Conservation (phyloP, 1,139 yeast species). For the Candida labiduridarum region DNA sequence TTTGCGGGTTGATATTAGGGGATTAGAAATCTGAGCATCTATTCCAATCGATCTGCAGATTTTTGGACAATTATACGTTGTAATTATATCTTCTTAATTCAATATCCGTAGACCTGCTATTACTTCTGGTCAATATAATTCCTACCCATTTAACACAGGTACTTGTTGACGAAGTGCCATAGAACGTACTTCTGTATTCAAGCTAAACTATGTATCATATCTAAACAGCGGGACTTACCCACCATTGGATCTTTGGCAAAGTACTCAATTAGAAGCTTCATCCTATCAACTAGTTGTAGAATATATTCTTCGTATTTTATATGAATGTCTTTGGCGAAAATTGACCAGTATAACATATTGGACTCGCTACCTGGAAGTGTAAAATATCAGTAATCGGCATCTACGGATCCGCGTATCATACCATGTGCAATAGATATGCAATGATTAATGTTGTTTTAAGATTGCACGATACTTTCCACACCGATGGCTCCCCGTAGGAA, state of each 20-base stretch:
- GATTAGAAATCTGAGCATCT: no score
- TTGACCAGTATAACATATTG: background rate
- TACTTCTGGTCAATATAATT: no score
- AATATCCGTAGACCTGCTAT: no score
- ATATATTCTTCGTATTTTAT: constrained; percentile 8
- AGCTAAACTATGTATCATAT: constrained; percentile 8
- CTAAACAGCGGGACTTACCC: constrained; percentile 6
- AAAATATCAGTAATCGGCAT: background rate
- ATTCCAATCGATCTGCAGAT: no score
- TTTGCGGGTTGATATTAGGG: no score
- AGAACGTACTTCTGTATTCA: background rate
- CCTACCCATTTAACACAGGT: no score
- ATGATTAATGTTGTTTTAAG: constrained; percentile 11
- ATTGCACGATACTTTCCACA: constrained; percentile 4
- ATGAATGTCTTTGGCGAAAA: background rate
- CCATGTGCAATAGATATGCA: constrained; percentile 17
- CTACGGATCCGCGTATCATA: constrained; percentile 2
- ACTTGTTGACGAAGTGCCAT: background rate
- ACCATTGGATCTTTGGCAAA: background rate
- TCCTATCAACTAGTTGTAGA: constrained; percentile 7
- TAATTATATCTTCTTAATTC: no score
- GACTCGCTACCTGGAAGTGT: background rate
- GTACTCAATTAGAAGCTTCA: constrained; percentile 1
- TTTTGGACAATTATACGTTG: no score
- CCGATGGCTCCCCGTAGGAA: constrained; percentile 16